Base-by-base conservation (phyloP, 768 basidiomycete genomes). In the Phanerodontia chrysosporium region DNA sequence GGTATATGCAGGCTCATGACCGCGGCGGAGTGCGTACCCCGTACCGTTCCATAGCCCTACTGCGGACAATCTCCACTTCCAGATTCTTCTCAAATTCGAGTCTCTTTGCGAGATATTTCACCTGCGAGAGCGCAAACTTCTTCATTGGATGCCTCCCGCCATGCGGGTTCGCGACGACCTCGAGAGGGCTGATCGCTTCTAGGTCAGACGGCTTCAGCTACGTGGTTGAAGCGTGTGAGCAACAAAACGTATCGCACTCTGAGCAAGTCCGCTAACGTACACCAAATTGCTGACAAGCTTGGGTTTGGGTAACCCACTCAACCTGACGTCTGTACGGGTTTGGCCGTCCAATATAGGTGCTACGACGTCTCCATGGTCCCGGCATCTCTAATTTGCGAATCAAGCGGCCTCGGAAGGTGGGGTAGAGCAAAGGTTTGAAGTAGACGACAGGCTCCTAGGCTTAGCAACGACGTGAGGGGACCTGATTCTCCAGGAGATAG, bases 231-330 rank as follows among this genome's bases (percentile, higher is more conserved):
- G n/a, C n/a, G n/a, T n/a, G n/a, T n/a, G n/a, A n/a, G n/a, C n/a
- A n/a, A n/a, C n/a, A n/a, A n/a, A n/a, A n/a, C n/a, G n/a, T n/a
- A n/a, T n/a, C n/a, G n/a, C n/a, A n/a, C n/a, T n/a, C n/a, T n/a
- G n/a, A n/a, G n/a, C n/a, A n/a, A n/a, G n/a, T n/a, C n/a, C n/a
- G n/a, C n/a, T n/a, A n/a, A 32, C 29, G 51, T 42, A 53, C 52
- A 7, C 52, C 52, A 25, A 36, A 42, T 27, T 42, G 36, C 28
- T 53, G 52, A 27, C 52, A 42, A 24, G 52, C 52, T 16, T 53
- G 35, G 8, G 52, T 53, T 21, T 53, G 52, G n/a, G 52, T 53
- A 14, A 53, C 36, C 52, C 52, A 53, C 12, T 53, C 36, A 8
- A 42, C 52, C 21, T 51, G 49, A 30, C 49, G 30, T 21, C 49